Evolutionary conservation across 2,329 filamentous ascomycete species (phyloP).

Genomic region (Hypoxylon rubiginosum): DNA sequence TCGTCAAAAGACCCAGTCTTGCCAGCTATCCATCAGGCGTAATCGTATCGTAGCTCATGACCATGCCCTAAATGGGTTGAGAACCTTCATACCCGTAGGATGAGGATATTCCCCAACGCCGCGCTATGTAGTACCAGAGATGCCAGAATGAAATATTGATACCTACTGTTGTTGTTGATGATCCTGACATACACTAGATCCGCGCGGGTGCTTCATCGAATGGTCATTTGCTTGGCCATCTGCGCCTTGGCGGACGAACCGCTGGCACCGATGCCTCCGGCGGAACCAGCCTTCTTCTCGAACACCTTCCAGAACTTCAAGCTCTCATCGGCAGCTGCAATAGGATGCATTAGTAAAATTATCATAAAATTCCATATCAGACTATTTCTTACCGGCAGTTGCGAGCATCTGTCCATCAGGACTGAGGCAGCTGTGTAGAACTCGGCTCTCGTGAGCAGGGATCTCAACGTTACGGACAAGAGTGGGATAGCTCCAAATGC

Average conservation of each 20-base stretch:
- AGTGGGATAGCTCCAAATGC: constrained; percentile 99
- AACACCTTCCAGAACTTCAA: constrained; percentile 99
- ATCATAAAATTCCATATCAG: neutral
- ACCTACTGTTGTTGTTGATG: constrained; percentile 49
- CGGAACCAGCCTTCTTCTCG: constrained; percentile 91
- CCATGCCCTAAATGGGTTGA: constrained; percentile 40
- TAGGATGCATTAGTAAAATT: constrained; percentile 45
- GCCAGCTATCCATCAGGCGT: constrained; percentile 29
- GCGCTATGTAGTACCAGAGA: constrained; percentile 50
- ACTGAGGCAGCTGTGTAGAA: constrained; percentile 96
- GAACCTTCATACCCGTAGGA: constrained; percentile 38
- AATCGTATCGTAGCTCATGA: constrained; percentile 47
- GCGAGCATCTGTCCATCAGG: constrained; percentile 98
- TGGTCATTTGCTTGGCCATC: constrained; percentile 96
- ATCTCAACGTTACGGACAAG: constrained; percentile 98
- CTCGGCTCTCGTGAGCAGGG: constrained; percentile 94
- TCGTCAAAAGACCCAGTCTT: constrained; percentile 20
- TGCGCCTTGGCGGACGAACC: constrained; percentile 82
- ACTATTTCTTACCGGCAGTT: constrained; percentile 76
- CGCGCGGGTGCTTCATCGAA: constrained; percentile 68
- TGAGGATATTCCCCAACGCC: constrained; percentile 47
- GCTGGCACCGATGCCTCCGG: constrained; percentile 73
- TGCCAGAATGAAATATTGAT: constrained; percentile 49
- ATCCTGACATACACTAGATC: constrained; percentile 41
- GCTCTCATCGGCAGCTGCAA: constrained; percentile 87